Base-by-base conservation (phyloP, 768 basidiomycete species). In the Mycena galericulata region DNA sequence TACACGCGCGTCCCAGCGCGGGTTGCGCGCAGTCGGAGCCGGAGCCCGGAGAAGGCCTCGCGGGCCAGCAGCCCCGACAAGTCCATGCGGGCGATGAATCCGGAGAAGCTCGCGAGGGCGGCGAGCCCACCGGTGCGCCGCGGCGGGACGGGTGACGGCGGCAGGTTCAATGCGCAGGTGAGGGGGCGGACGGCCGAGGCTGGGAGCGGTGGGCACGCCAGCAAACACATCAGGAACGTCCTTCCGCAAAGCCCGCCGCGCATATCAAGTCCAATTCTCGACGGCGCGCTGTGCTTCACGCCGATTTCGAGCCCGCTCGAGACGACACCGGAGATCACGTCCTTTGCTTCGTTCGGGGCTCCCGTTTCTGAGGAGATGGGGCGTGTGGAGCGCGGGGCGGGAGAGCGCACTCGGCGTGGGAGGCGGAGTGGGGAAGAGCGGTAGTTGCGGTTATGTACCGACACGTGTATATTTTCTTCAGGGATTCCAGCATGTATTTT, bases 1-100 rank as follows among this genome's bases (percentile, higher is more conserved):
- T 85, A 84, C 73, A 86, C 86, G 0, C 73, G 78, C 2, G 57
- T 80, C 17, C 86, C 85, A 6, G 62, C 68, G 11, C 78, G 82
- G 9, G 72, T 70, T 32, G 74, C 71, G 15, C 59, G 70, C 29
- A 72, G 69, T 32, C 75, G 76, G 45, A 79, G 75, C 45, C 73
- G 70, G 22, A 78, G 77, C 62, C 70, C 74, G 68, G 62, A 77
- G 72, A 67, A 71, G 51, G 34, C 43, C 34, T 59, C 65, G 41
- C 59, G 45, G 15, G 14, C 67, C 14, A 32, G 41, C 36, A 69
- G 62, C 24, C 68, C 68, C 22, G 56, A 59, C 29, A 69, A 66
- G 24, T 55, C 41, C 10, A 38, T 45, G 51, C 56, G 70, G 27
- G 59, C 43, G 27, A 14, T 17, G 41, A 69, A 59, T 41, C 68